These are phyloP conservation scores for Elsinoe necatrix DNA, from an alignment of 2,329 filamentous ascomycete genomes.

Conservation along the genomic window DNA sequence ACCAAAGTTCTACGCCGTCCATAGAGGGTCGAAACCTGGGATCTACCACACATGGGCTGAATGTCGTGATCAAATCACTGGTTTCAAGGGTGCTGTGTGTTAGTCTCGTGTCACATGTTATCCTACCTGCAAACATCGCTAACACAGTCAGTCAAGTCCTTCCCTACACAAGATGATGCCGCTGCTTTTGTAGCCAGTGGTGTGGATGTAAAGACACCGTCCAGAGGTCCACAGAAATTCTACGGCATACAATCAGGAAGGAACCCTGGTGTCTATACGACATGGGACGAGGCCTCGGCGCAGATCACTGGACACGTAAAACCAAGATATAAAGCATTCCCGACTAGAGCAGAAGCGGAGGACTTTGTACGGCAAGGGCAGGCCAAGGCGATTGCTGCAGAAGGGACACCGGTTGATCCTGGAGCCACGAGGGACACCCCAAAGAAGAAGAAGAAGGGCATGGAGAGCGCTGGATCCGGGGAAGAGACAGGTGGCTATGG, in stretches of 20 bases:
- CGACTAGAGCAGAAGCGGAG: slow-evolving; percentile 58
- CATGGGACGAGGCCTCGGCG: slow-evolving; percentile 60
- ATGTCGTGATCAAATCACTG: slow-evolving; percentile 53
- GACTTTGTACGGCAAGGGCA: slow-evolving; percentile 54
- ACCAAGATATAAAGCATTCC: slow-evolving; percentile 46
- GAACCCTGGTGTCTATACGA: slow-evolving; percentile 53
- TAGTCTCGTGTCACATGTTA: slow-evolving; percentile 18
- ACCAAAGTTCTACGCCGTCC: slow-evolving; percentile 57
- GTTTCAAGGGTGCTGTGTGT: slow-evolving; percentile 44
- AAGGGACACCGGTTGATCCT: slow-evolving; percentile 19
- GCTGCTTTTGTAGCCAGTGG: slow-evolving; percentile 63
- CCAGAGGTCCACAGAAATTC: slow-evolving; percentile 40
- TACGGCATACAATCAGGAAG: slow-evolving; percentile 54
- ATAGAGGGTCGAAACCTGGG: slow-evolving; percentile 50
- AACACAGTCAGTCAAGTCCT: slow-evolving; percentile 63
- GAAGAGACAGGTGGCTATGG: slow-evolving; percentile 33
- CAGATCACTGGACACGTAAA: slow-evolving; percentile 68
- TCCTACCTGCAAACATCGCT: neutral
- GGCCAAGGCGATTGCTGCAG: slow-evolving; percentile 14
- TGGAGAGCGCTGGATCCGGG: slow-evolving; percentile 21
- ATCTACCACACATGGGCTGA: slow-evolving; percentile 57
- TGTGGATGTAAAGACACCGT: slow-evolving; percentile 28
- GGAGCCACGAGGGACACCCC: slow-evolving; percentile 34
- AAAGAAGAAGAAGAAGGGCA: slow-evolving; percentile 33
- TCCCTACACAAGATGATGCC: slow-evolving; percentile 65